Conservation (phyloP, 768 basidiomycete species). For the Lactarius sanguifluus region DNA sequence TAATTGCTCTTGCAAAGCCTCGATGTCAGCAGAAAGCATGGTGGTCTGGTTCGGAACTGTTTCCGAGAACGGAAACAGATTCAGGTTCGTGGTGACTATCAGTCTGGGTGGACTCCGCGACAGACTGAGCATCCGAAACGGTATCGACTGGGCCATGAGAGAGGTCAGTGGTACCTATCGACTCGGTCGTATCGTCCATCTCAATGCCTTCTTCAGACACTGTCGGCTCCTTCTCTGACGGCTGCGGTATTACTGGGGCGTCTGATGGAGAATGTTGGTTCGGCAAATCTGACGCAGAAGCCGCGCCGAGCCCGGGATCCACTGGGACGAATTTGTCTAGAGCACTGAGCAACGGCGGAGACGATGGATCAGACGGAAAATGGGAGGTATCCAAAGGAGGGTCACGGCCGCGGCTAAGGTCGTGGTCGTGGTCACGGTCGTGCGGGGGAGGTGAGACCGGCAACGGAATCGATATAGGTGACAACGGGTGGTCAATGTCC, state of each 20-base stretch:
- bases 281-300: neutral
- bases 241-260: neutral
- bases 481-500: constrained; percentile 35
- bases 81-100: constrained; percentile 2
- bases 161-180: neutral
- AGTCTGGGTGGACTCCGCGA: neutral
- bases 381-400: constrained; percentile 9
- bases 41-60: constrained; percentile 1
- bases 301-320: neutral
- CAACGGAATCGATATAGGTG: constrained; percentile 26
- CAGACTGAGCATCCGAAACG: constrained; percentile 6
- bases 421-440: constrained; percentile 1
- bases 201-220: constrained; percentile 4
- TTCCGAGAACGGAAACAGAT: neutral
- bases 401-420: neutral
- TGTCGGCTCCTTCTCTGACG: neutral
- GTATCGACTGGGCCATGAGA: neutral
- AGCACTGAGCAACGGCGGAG: neutral
- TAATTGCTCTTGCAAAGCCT: constrained; percentile 62
- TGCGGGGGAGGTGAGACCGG: constrained; percentile 24
- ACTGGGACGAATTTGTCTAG: neutral
- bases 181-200: neutral
- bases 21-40: constrained; percentile 41
- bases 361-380: neutral
- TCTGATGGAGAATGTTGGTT: neutral